Conservation (phyloP, 371 early-diverging fungal genomes). For the Encephalitozoon cuniculi region DNA sequence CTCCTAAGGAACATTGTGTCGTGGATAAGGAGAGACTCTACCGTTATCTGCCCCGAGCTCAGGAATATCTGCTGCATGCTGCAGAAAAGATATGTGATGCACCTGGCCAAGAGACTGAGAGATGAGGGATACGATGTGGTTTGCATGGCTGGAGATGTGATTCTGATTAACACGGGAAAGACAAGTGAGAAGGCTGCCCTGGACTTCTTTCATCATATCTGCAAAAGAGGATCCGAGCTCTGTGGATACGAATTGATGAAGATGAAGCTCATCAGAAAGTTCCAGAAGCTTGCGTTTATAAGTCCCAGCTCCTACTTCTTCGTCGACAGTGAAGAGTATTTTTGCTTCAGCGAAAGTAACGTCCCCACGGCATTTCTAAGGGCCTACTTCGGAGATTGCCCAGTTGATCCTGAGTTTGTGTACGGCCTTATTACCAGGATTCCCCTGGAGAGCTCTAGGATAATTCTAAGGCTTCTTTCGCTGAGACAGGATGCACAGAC, state of each 20-base stretch:
- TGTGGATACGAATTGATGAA: slow-evolving; percentile 33
- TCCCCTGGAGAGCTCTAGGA: background rate
- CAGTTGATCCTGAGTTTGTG: slow-evolving; percentile 14
- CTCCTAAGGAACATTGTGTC: slow-evolving; percentile 13
- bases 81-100: slow-evolving; percentile 42
- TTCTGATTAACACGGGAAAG: slow-evolving; percentile 37
- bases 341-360: slow-evolving; percentile 4
- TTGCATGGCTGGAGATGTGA: slow-evolving; percentile 26
- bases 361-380: slow-evolving; percentile 29
- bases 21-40: slow-evolving; percentile 46
- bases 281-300: slow-evolving; percentile 40
- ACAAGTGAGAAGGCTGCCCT: background rate
- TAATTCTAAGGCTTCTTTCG: slow-evolving; percentile 14
- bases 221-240: background rate
- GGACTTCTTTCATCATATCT: slow-evolving; percentile 11
- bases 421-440: slow-evolving; percentile 17
- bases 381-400: slow-evolving; percentile 14
- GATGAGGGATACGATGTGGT: slow-evolving; percentile 36
- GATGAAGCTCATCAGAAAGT: slow-evolving; percentile 21
- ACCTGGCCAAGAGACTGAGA: slow-evolving; percentile 18
- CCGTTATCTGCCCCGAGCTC: slow-evolving; percentile 26
- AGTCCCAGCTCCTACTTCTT: slow-evolving; percentile 35
- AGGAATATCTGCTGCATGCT: slow-evolving; percentile 30
- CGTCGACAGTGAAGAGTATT: background rate
- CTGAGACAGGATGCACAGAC: slow-evolving; percentile 27